Conservation (phyloP, 208 protist genomes). For the Leishmania arabica region DNA sequence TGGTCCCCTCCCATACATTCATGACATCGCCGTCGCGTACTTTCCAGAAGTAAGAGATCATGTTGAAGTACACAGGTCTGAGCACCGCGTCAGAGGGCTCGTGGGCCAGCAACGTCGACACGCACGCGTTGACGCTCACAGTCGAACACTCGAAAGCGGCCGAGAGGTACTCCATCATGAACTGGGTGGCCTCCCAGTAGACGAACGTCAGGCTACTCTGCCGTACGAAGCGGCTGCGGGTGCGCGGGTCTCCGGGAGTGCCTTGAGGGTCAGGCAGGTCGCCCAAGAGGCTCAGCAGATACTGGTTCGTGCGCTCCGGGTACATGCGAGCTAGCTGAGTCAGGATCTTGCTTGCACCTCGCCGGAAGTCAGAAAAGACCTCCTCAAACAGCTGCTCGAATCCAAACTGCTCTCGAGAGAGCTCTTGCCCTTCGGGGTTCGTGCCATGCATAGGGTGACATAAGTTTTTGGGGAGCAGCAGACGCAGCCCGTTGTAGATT, state of each 20-base stretch:
- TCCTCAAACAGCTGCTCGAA: slow-evolving; percentile 52
- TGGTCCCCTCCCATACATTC: slow-evolving; percentile 68
- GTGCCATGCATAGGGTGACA: slow-evolving; percentile 58
- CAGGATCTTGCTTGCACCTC: slow-evolving; percentile 43
- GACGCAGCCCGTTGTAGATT: slow-evolving; percentile 42
- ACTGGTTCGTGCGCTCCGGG: slow-evolving; percentile 57
- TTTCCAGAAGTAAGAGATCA: slow-evolving; percentile 79
- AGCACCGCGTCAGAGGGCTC: slow-evolving; percentile 75
- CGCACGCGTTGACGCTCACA: slow-evolving; percentile 45
- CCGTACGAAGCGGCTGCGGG: slow-evolving; percentile 61
- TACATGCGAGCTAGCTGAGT: slow-evolving; percentile 41
- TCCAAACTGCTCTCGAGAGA: slow-evolving; percentile 71
- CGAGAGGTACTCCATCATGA: slow-evolving; percentile 72
- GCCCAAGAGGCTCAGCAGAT: slow-evolving; percentile 41
- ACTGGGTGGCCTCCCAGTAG: slow-evolving; percentile 72
- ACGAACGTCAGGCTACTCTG: slow-evolving; percentile 73
- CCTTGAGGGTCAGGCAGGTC: slow-evolving; percentile 53
- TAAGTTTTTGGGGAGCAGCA: slow-evolving; percentile 59
- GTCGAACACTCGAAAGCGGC: slow-evolving; percentile 55
- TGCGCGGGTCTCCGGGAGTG: slow-evolving; percentile 59
- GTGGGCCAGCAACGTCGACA: slow-evolving; percentile 40
- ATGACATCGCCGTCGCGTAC: slow-evolving; percentile 43
- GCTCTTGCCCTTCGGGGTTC: slow-evolving; percentile 35
- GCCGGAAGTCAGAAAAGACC: slow-evolving; percentile 68
- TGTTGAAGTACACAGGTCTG: slow-evolving; percentile 80